phyloP scores from a whole-genome alignment of 108 stramenopile genomes.

The Cyclotella sp. region DNA sequence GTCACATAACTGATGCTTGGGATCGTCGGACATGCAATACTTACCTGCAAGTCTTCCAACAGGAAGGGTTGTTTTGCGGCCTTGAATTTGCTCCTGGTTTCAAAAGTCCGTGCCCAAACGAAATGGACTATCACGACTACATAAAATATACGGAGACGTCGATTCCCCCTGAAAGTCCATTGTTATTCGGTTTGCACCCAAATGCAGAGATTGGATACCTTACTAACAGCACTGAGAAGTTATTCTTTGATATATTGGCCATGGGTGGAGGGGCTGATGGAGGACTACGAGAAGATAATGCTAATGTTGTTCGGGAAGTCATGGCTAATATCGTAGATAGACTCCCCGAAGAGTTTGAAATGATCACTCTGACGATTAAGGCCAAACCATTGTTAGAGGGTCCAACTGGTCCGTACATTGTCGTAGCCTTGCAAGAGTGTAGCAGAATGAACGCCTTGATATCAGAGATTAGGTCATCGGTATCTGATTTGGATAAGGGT shows the following conservation, averaged over 20 bases:
- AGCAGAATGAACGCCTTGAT: conserved; percentile 78
- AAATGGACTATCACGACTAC: conserved; percentile 65
- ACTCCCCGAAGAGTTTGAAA: conserved; percentile 71
- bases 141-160: conserved; percentile 58
- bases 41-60: conserved; percentile 64
- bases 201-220: conserved; percentile 86
- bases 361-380: conserved; percentile 58
- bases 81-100: conserved; percentile 79
- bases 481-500: conserved; percentile 83
- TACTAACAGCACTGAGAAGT: conserved; percentile 58
- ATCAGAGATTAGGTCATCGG: conserved; percentile 62
- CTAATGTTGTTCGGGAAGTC: conserved; percentile 45
- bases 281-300: conserved; percentile 27
- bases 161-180: conserved; percentile 74
- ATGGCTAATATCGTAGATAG: conserved; percentile 62
- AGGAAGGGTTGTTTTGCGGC: conserved; percentile 30
- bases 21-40: conserved; percentile 81
- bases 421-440: conserved; percentile 84
- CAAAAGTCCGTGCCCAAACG: conserved; percentile 61
- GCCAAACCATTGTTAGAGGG: conserved; percentile 72
- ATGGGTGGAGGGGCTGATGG: conserved; percentile 62
- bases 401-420: conserved; percentile 70
- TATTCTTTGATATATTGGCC: conserved; percentile 68
- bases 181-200: conserved; percentile 80
- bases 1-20: conserved; percentile 88